These are phyloP conservation scores for Chlorella sorokiniana DNA, from an alignment of 139 green algal species.

Conservation along the genomic window DNA sequence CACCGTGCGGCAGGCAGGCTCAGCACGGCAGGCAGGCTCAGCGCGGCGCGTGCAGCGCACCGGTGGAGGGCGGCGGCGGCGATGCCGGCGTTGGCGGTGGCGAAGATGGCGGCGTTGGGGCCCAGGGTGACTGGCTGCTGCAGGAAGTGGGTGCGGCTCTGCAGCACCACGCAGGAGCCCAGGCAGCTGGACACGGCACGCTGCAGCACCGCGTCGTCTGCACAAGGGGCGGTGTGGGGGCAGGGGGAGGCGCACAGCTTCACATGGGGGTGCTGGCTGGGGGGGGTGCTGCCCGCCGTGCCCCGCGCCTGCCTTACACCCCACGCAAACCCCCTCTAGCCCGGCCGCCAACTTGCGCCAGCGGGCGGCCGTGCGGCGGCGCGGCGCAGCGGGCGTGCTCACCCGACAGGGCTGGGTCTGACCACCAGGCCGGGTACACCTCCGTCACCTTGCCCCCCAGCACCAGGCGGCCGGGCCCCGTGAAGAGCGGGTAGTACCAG, in stretches of 20 bases:
- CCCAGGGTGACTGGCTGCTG: background rate
- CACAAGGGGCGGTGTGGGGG: background rate
- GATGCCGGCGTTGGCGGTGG: background rate
- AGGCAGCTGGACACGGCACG: background rate
- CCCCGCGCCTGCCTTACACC: no score
- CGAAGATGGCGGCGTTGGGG: background rate
- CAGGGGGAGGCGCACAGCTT: background rate
- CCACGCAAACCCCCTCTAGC: no score
- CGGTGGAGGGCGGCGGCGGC: no score
- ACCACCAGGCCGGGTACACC: background rate
- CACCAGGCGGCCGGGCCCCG: background rate
- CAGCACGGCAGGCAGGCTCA: no score
- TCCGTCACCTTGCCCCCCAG: background rate
- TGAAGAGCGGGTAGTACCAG: background rate
- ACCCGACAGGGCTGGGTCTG: background rate
- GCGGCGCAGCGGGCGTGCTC: background rate
- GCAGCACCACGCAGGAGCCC: background rate
- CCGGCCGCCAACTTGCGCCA: background rate
- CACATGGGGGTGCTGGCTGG: no score
- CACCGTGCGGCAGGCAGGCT: no score
- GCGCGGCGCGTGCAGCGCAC: no score
- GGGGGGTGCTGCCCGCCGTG: no score
- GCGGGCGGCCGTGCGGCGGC: background rate
- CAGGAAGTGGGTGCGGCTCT: background rate
- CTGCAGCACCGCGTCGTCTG: background rate